phyloP scores from a whole-genome alignment of 768 basidiomycete species.

The Mycena pura region DNA sequence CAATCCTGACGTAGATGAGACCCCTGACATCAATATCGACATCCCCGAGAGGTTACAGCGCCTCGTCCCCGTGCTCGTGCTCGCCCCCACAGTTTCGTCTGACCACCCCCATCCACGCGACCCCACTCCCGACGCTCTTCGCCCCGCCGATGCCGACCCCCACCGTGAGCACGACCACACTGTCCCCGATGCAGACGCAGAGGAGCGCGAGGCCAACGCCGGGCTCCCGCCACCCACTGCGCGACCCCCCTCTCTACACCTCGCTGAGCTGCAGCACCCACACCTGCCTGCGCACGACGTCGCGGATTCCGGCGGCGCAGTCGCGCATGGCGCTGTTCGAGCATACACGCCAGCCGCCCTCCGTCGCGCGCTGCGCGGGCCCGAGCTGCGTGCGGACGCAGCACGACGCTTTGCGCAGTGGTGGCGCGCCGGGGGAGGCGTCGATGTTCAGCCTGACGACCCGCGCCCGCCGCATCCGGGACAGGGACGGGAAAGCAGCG shows the following conservation, averaged over 20 bases:
- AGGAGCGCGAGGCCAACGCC: neutral
- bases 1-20: too few relatives aligned
- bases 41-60: neutral
- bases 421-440: conserved; percentile 8
- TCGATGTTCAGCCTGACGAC: neutral
- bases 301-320: too few relatives aligned
- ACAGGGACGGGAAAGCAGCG: neutral
- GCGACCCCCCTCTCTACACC: neutral
- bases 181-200: neutral
- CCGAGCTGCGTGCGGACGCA: neutral
- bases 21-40: neutral
- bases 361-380: neutral
- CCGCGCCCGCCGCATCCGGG: neutral
- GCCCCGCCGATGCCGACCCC: neutral
- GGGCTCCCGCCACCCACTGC: neutral
- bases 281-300: too few relatives aligned
- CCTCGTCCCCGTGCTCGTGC: conserved; percentile 10
- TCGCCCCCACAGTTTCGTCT: too few relatives aligned
- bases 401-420: conserved; percentile 1
- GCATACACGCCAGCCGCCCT: too few relatives aligned
- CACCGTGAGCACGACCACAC: neutral
- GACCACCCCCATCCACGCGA: too few relatives aligned
- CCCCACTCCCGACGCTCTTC: too few relatives aligned
- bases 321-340: too few relatives aligned
- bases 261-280: neutral